Percentiles rank a stretch among this genome's conserved stretches.
Conservation (phyloP, 495 filamentous ascomycete genomes). For the Glutinoglossum americanum region DNA sequence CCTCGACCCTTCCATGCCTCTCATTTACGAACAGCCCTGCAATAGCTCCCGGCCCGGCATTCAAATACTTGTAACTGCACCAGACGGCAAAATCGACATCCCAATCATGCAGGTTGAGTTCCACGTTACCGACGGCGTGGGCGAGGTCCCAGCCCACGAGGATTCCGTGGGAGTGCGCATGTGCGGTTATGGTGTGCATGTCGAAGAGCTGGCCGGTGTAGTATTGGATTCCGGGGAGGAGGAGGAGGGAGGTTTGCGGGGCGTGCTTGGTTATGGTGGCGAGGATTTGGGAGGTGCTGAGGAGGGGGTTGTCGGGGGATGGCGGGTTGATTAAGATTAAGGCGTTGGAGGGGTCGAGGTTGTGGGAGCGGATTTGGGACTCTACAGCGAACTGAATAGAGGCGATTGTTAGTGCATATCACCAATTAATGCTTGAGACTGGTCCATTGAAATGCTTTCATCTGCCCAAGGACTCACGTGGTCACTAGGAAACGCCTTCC, state of each 20-base stretch:
- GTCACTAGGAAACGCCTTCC: slow-evolving; percentile 87
- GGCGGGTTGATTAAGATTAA: slow-evolving; percentile 60
- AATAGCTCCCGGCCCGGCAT: slow-evolving; percentile 73
- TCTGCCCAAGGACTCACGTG: slow-evolving; percentile 35
- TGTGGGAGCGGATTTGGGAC: slow-evolving; percentile 67
- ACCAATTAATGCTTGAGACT: too few species aligned
- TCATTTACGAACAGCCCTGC: slow-evolving; percentile 77
- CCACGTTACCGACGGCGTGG: slow-evolving; percentile 83
- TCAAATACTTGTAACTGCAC: slow-evolving; percentile 97
- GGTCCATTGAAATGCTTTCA: too few species aligned
- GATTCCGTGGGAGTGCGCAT: slow-evolving; percentile 56
- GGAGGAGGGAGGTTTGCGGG: slow-evolving; percentile 49
- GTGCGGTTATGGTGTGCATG: slow-evolving; percentile 59
- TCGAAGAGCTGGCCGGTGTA: slow-evolving; percentile 88
- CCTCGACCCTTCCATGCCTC: slow-evolving; percentile 34
- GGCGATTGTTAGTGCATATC: not conserved
- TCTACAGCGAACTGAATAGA: slow-evolving; percentile 62
- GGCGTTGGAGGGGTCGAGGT: slow-evolving; percentile 39
- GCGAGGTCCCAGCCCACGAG: slow-evolving; percentile 88
- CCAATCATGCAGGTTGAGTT: slow-evolving; percentile 71
- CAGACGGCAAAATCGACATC: slow-evolving; percentile 90
- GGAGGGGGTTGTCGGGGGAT: slow-evolving; percentile 22
- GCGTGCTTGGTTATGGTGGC: slow-evolving; percentile 58
- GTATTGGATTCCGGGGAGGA: slow-evolving; percentile 84
- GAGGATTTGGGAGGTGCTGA: slow-evolving; percentile 55